Evolutionary conservation across 441 rosid genomes (phyloP).

Genomic region (Mallotus repandus): DNA sequence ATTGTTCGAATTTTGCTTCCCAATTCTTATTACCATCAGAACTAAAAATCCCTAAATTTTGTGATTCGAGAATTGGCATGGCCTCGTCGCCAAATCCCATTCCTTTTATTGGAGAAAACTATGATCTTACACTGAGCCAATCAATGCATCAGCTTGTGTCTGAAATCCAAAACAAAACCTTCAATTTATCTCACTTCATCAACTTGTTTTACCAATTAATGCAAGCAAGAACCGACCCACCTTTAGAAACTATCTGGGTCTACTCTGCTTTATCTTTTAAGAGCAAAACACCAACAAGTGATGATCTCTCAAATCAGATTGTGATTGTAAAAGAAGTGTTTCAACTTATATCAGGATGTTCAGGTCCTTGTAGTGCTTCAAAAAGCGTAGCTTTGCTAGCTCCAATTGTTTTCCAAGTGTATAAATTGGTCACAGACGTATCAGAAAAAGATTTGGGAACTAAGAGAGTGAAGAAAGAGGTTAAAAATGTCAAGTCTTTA

Average conservation of each 20-base stretch:
- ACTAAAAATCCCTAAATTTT: neutral
- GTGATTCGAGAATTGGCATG: conserved; percentile 16
- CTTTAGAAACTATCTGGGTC: conserved; percentile 51
- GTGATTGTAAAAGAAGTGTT: conserved; percentile 37
- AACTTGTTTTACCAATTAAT: conserved; percentile 36
- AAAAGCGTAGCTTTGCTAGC: conserved; percentile 50
- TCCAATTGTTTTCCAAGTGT: conserved; percentile 40
- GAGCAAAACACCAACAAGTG: conserved; percentile 18
- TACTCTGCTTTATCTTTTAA: conserved; percentile 40
- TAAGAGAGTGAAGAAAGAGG: conserved; percentile 35
- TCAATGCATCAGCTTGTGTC: conserved; percentile 36
- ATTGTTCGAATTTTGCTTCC: neutral
- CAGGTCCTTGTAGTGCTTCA: conserved; percentile 33
- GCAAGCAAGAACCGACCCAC: conserved; percentile 50
- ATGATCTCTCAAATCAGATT: conserved; percentile 31
- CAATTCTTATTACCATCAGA: neutral
- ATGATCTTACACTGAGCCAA: conserved; percentile 26
- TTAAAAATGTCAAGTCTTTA: conserved; percentile 34
- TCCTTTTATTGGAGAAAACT: conserved; percentile 28
- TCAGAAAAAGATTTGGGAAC: conserved; percentile 28
- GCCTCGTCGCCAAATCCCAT: conserved; percentile 16
- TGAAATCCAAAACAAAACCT: conserved; percentile 32
- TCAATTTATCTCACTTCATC: conserved; percentile 31
- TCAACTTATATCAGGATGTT: conserved; percentile 42
- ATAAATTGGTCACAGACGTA: conserved; percentile 29